Evolutionary conservation across 352 stramenopile species (phyloP).

Genomic region (Pythium volutum): DNA sequence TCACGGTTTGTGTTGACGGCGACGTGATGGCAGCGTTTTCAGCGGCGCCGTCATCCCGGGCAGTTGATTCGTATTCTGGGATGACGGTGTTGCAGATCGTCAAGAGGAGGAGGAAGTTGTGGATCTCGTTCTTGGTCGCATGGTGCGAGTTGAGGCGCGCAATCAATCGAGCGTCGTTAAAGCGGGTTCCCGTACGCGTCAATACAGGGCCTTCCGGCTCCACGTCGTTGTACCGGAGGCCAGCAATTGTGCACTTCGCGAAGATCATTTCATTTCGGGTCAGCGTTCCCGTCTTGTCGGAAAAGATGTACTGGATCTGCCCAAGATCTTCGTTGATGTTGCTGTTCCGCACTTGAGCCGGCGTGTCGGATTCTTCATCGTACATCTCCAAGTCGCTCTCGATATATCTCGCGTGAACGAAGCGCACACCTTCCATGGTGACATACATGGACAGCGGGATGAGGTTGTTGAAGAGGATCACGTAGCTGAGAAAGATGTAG

Average conservation of each 20-base stretch:
- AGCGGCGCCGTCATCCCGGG: neutral
- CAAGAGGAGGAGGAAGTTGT: conserved; percentile 79
- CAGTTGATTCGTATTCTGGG: conserved; percentile 49
- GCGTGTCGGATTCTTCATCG: conserved; percentile 62
- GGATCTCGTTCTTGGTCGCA: conserved; percentile 82
- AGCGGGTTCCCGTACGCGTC: conserved; percentile 58
- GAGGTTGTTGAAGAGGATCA: conserved; percentile 89
- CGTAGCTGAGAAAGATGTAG: conserved; percentile 89
- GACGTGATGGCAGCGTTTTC: neutral
- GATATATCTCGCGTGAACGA: conserved; percentile 84
- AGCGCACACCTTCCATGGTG: conserved; percentile 87
- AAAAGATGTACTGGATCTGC: conserved; percentile 91
- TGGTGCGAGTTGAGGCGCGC: conserved; percentile 73
- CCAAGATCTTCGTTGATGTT: conserved; percentile 89
- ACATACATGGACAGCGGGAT: conserved; percentile 90
- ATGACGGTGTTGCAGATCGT: conserved; percentile 89
- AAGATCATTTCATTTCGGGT: conserved; percentile 90
- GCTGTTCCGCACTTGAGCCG: conserved; percentile 79
- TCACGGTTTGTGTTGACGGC: conserved; percentile 29
- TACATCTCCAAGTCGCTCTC: conserved; percentile 87
- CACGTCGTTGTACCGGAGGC: conserved; percentile 90
- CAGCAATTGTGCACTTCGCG: conserved; percentile 90
- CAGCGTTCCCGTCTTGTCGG: conserved; percentile 85
- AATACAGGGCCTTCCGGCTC: conserved; percentile 47
- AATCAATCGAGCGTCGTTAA: conserved; percentile 76